Conservation (phyloP, 768 basidiomycete genomes). For the Mycena leptocephala region DNA sequence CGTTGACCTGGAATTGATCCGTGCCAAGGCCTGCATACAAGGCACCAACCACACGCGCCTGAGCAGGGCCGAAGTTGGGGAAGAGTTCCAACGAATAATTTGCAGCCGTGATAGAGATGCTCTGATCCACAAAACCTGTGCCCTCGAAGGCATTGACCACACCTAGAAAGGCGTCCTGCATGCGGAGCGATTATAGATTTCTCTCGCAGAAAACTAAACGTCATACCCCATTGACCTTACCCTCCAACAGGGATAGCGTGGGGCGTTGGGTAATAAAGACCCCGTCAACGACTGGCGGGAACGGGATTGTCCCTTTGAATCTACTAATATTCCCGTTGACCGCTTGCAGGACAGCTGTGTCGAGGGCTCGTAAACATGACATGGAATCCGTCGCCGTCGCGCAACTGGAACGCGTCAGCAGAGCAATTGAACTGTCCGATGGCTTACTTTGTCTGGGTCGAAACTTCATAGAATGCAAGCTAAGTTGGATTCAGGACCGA, state of each 20-base stretch:
- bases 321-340: constrained; percentile 48
- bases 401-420: constrained; percentile 38
- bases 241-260: constrained; percentile 44
- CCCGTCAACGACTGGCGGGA: constrained; percentile 56
- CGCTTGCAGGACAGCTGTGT: constrained; percentile 40
- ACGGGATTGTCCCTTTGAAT: constrained; percentile 48
- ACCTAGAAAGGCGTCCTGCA: constrained; percentile 42
- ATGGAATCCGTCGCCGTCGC: constrained; percentile 26
- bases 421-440: neutral
- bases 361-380: constrained; percentile 39
- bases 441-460: constrained; percentile 37
- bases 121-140: constrained; percentile 42
- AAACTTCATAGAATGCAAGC: constrained; percentile 39
- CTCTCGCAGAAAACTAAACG: neutral
- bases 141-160: constrained; percentile 53
- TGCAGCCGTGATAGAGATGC: constrained; percentile 25
- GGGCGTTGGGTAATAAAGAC: constrained; percentile 52
- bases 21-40: constrained; percentile 39
- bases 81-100: no score
- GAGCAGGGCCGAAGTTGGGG: constrained; percentile 35
- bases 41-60: constrained; percentile 22
- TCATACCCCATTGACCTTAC: constrained; percentile 55
- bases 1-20: constrained; percentile 38
- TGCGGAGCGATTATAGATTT: neutral
- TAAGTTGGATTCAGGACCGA: constrained; percentile 11